These are phyloP conservation scores for Monilinia vaccinii-corymbosi DNA, from an alignment of 2,329 filamentous ascomycete genomes.

Conservation along the genomic window DNA sequence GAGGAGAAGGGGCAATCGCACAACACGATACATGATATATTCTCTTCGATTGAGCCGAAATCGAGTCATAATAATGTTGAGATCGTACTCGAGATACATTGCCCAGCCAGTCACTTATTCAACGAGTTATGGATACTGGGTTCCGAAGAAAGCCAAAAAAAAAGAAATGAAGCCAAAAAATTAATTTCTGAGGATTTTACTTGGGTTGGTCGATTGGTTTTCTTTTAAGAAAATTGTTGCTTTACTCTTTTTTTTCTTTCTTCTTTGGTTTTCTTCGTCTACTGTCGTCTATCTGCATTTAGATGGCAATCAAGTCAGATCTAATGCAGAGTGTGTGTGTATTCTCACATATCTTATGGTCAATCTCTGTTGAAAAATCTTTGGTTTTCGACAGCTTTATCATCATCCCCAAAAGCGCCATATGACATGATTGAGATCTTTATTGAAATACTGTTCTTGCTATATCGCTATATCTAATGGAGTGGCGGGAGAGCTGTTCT, in stretches of 20 bases:
- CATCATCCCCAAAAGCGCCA: constrained; percentile 3
- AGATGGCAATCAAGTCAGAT: constrained; percentile 29
- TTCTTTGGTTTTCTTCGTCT: no score
- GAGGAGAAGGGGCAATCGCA: constrained; percentile 17
- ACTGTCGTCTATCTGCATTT: no score
- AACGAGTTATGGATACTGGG: constrained; percentile 11
- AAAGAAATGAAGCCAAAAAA: neutral
- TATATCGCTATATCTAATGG: neutral
- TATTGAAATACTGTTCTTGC: neutral
- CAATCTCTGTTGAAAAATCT: constrained; percentile 2
- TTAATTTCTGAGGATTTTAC: constrained; percentile 10
- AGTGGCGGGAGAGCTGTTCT: neutral
- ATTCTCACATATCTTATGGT: constrained; percentile 18
- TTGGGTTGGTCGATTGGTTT: constrained; percentile 17
- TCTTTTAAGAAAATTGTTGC: constrained; percentile 19
- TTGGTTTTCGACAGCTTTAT: constrained; percentile 2
- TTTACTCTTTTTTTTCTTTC: constrained; percentile 22
- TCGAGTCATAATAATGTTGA: neutral
- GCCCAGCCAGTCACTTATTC: neutral
- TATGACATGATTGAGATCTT: constrained; percentile 4
- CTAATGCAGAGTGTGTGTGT: constrained; percentile 23
- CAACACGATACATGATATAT: neutral
- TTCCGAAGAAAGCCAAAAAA: constrained; percentile 4
- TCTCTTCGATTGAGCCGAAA: neutral
- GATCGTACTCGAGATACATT: neutral